A percentile compares a stretch with the other conserved stretches of the same genome.
These are phyloP conservation scores for Pythium apleroticum DNA, from an alignment of 352 stramenopile species.

Conservation along the genomic window DNA sequence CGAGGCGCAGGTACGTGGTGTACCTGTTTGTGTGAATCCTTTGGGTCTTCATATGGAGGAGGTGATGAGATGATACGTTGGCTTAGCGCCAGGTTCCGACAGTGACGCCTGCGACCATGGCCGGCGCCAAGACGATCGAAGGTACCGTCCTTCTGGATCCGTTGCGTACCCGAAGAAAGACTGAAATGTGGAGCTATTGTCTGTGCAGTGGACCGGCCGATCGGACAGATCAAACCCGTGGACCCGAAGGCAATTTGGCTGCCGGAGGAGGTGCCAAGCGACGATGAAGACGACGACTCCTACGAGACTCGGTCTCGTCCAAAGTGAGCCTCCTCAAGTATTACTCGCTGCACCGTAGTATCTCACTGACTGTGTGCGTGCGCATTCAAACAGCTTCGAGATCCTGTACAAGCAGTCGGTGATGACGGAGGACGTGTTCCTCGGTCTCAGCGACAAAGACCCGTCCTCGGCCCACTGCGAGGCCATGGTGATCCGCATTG, in stretches of 20 bases:
- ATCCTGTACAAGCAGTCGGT: conserved; percentile 87
- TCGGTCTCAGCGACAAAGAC: conserved; percentile 81
- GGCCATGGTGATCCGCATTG: conserved; percentile 74
- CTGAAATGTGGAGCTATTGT: background rate
- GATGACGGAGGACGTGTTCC: conserved; percentile 85
- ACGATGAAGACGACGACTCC: conserved; percentile 71
- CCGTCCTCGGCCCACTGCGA: conserved; percentile 80
- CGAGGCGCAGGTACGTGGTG: conserved; percentile 12
- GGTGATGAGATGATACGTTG: background rate
- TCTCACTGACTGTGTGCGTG: background rate
- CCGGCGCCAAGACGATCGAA: conserved; percentile 31
- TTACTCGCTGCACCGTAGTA: no score
- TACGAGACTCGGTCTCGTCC: conserved; percentile 57
- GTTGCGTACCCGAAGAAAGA: no score
- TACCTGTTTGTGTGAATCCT: no score
- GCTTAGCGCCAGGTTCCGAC: conserved; percentile 9
- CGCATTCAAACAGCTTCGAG: conserved; percentile 44
- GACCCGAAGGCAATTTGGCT: conserved; percentile 77
- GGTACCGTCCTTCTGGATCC: no score
- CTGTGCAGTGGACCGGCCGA: conserved; percentile 50
- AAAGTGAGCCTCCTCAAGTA: conserved; percentile 25
- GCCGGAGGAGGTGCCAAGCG: conserved; percentile 64
- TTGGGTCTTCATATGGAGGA: no score
- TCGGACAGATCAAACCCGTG: conserved; percentile 62
- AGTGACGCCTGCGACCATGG: conserved; percentile 38